These are phyloP conservation scores for Spathaspora passalidarum DNA, from an alignment of 805 yeast species.

Conservation along the genomic window DNA sequence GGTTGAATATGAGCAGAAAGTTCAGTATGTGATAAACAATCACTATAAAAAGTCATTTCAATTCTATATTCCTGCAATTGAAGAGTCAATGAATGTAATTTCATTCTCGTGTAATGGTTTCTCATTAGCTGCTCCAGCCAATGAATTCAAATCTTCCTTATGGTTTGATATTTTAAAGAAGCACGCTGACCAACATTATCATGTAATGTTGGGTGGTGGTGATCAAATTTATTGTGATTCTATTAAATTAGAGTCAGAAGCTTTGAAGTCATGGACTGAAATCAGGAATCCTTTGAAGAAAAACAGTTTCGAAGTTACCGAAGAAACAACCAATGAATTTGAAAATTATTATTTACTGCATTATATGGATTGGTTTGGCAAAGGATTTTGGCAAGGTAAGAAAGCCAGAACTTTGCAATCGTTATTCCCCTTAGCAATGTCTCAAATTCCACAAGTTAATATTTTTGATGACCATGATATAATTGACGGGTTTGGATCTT, in stretches of 20 bases:
- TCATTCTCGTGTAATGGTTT: slow-evolving; percentile 92
- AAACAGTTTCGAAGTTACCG: slow-evolving; percentile 34
- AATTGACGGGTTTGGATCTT: slow-evolving; percentile 94
- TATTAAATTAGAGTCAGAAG: slow-evolving; percentile 55
- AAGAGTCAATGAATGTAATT: slow-evolving; percentile 74
- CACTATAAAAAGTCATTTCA: slow-evolving; percentile 39
- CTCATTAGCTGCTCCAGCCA: slow-evolving; percentile 68
- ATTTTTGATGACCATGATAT: slow-evolving; percentile 95
- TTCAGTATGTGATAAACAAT: slow-evolving; percentile 59
- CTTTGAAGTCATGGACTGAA: slow-evolving; percentile 60
- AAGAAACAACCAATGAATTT: slow-evolving; percentile 52
- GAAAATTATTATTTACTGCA: slow-evolving; percentile 66
- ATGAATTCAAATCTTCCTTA: slow-evolving; percentile 64
- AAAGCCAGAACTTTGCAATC: slow-evolving; percentile 64
- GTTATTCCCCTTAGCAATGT: slow-evolving; percentile 69
- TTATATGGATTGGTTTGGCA: slow-evolving; percentile 86
- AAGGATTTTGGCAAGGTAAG: slow-evolving; percentile 78
- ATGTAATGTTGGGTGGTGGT: slow-evolving; percentile 97
- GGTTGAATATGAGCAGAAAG: slow-evolving; percentile 51
- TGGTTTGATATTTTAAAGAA: slow-evolving; percentile 82
- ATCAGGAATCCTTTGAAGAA: slow-evolving; percentile 50
- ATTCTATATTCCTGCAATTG: slow-evolving; percentile 64
- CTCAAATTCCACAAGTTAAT: slow-evolving; percentile 82
- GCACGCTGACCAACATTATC: slow-evolving; percentile 62
- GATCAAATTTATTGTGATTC: slow-evolving; percentile 92